These are phyloP conservation scores for Colletotrichum ledebouriae DNA, from an alignment of 2,329 filamentous ascomycete genomes.

Conservation along the genomic window DNA sequence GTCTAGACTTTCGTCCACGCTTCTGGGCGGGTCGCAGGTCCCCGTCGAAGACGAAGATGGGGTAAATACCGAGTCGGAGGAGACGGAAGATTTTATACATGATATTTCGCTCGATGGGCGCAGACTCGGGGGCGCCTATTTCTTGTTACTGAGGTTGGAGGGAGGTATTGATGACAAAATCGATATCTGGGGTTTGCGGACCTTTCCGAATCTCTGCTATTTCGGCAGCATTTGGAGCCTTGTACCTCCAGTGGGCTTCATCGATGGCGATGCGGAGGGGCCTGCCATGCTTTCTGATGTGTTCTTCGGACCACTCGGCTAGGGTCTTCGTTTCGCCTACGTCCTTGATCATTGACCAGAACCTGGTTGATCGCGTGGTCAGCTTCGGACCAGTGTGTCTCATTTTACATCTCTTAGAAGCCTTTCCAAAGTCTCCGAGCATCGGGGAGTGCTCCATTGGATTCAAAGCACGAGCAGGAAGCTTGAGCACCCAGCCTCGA, in stretches of 20 bases:
- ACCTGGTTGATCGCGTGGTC: background rate
- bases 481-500: no score
- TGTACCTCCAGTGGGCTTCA: conserved; percentile 12
- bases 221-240: background rate
- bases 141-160: background rate
- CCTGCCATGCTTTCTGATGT: background rate
- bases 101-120: conserved; percentile 14
- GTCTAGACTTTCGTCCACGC: background rate
- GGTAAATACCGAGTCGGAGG: conserved; percentile 63
- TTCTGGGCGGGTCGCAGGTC: conserved; percentile 50
- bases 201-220: conserved; percentile 1
- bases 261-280: conserved; percentile 14
- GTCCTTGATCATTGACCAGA: background rate
- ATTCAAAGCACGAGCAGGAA: no score
- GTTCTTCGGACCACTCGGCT: background rate
- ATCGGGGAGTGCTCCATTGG: no score
- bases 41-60: conserved; percentile 69
- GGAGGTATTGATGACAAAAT: no score
- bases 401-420: no score
- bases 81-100: conserved; percentile 49
- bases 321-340: background rate
- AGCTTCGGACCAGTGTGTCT: background rate
- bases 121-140: background rate
- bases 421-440: no score
- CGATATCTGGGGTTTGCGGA: background rate